Evolutionary conservation across 345 rosid genomes (phyloP), one percentile per base, ranked within the genome.

Genomic region (Brassica carinata): DNA sequence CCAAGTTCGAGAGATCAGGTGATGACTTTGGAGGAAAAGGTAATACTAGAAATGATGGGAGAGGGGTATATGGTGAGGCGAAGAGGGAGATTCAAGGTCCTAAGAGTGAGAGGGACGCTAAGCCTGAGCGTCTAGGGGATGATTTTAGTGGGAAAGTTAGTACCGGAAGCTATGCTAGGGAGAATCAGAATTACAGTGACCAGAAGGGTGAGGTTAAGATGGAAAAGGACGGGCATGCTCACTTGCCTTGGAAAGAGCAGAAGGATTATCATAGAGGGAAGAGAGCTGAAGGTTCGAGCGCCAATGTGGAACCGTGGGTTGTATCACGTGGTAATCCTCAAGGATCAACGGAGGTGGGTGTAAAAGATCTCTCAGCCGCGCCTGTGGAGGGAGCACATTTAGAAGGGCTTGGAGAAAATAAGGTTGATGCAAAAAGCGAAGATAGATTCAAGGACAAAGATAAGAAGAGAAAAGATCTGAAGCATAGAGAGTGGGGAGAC

Each of bases 391-490:
- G 86, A 81, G 88, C 83, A 7, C 79, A 77, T 73, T 69, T 76
- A 4, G 93, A 96, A 83, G 80, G 86, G 64, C 90, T 87, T 53
- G 99, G 95, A 14, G 99, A 94, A 83, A 92, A 92, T 78, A 94
- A 88, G 85, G 80, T 89, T 82, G 98, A 92, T 80, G 69, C 75
- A 7, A 96, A 91, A 85, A 84, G 83, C n/a, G 99, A 96, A 19
- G 99, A 96, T 77, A 88, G 89, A 73, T 88, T 86, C 83, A 96
- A 92, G 79, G 99, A 93, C 38, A 96, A 91, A 83, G 99, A 96
- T 57, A 92, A 89, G 83, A 96, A 92, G 81, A 85, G 95, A 83
- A 96, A 93, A 84, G 99, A 96, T 61, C 64, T 78, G 27, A 96
- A 90, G 86, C 89, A 85, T 63, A 83, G 92, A 64, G 99, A 96